Conservation (phyloP, 192 early-diverging fungal species). For the Globomyces pollinis-pini region DNA sequence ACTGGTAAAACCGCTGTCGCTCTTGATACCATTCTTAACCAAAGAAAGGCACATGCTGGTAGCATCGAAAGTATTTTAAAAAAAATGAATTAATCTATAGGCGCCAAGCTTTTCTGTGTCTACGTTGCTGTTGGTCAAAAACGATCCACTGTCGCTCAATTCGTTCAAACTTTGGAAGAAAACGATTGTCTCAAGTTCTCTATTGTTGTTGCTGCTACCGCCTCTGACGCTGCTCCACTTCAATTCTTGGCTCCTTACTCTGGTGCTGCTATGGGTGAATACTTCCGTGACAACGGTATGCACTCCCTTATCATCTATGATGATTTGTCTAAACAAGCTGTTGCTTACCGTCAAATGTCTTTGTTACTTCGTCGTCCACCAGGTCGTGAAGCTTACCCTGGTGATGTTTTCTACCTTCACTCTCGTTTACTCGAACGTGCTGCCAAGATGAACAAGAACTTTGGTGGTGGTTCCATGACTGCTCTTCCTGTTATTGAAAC, state of each 20-base stretch:
- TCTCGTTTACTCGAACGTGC: slow-evolving; percentile 98
- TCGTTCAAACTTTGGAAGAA: slow-evolving; percentile 96
- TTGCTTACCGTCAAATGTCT: slow-evolving; percentile 99
- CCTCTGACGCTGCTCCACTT: slow-evolving; percentile 96
- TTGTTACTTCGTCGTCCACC: slow-evolving; percentile 97
- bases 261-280: slow-evolving; percentile 96
- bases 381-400: slow-evolving; percentile 25
- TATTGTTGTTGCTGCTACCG: slow-evolving; percentile 96
- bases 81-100: too few species aligned
- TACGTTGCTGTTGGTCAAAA: slow-evolving; percentile 99
- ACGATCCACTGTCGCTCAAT: slow-evolving; percentile 98
- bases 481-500: slow-evolving; percentile 99
- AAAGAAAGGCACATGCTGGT: slow-evolving; percentile 96
- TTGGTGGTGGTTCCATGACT: slow-evolving; percentile 95
- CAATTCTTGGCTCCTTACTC: slow-evolving; percentile 99
- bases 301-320: slow-evolving; percentile 99
- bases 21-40: slow-evolving; percentile 98
- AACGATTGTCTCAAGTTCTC: slow-evolving; percentile 98
- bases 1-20: slow-evolving; percentile 99
- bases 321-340: slow-evolving; percentile 99
- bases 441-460: slow-evolving; percentile 97
- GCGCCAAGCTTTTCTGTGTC: slow-evolving; percentile 99
- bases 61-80: slow-evolving; percentile 88
- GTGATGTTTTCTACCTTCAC: slow-evolving; percentile 99
- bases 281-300: slow-evolving; percentile 98